These are phyloP conservation scores for Penicillium goetzii DNA, from an alignment of 495 filamentous ascomycete genomes.

Conservation along the genomic window DNA sequence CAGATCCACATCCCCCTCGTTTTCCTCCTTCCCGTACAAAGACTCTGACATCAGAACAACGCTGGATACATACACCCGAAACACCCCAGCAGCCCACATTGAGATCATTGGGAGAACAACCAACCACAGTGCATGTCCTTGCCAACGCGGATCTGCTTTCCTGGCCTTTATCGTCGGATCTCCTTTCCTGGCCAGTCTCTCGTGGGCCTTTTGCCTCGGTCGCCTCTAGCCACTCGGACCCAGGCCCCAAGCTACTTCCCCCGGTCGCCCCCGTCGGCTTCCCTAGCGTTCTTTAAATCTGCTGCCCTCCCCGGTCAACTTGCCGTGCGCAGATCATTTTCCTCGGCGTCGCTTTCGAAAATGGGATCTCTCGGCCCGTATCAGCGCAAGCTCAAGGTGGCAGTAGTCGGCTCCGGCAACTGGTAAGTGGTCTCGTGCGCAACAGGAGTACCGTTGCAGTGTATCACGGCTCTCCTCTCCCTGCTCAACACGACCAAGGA, in stretches of 20 bases:
- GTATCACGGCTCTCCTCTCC: neutral
- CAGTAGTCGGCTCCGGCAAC: conserved; percentile 93
- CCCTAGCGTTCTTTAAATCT: conserved; percentile 29
- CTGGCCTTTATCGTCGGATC: conserved; percentile 27
- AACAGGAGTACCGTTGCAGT: neutral
- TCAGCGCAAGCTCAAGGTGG: conserved; percentile 85
- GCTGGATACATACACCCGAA: neutral
- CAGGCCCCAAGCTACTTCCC: conserved; percentile 14
- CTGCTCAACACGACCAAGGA: neutral
- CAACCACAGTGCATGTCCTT: conserved; percentile 5
- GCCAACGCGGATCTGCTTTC: conserved; percentile 27
- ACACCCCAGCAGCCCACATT: conserved; percentile 1
- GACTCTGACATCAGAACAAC: conserved; percentile 22
- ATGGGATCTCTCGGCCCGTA: conserved; percentile 52
- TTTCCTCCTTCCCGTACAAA: neutral
- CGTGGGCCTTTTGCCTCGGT: conserved; percentile 29
- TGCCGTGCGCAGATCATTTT: conserved; percentile 30
- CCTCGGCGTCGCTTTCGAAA: conserved; percentile 22
- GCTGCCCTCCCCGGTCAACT: conserved; percentile 18
- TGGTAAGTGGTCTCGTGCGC: conserved; percentile 62
- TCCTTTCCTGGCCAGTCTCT: conserved; percentile 28
- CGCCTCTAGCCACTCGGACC: conserved; percentile 30
- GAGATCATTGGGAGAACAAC: neutral
- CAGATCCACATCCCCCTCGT: conserved; percentile 2
- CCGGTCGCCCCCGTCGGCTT: conserved; percentile 30